These are phyloP conservation scores for Akanthomyces lecanii DNA, from an alignment of 2,329 filamentous ascomycete species.

Conservation along the genomic window DNA sequence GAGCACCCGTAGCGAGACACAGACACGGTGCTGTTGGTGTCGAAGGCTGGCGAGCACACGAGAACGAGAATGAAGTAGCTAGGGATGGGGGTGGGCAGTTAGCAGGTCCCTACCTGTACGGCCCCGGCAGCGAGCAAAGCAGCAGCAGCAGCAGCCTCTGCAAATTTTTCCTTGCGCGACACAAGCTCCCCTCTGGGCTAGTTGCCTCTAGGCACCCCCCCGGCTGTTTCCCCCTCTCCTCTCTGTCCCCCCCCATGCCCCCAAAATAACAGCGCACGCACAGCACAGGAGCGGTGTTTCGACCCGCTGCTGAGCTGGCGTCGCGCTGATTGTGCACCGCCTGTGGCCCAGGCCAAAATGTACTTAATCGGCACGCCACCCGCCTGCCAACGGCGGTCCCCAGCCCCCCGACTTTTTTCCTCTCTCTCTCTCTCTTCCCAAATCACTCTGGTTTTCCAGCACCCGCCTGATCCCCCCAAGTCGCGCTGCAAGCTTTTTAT, in stretches of 20 bases:
- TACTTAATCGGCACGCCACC: conserved; percentile 36
- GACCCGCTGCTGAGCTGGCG: background rate
- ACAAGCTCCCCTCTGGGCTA: background rate
- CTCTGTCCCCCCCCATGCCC: background rate
- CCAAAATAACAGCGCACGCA: background rate
- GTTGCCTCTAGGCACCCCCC: background rate
- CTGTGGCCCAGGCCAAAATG: conserved; percentile 22
- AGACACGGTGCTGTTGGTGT: background rate
- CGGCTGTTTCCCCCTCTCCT: background rate
- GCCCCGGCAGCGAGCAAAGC: background rate
- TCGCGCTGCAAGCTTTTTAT: conserved; percentile 26
- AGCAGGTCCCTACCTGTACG: background rate
- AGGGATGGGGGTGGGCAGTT: background rate
- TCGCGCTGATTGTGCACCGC: conserved; percentile 28
- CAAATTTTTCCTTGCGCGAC: conserved; percentile 3
- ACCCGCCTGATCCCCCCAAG: conserved; percentile 23
- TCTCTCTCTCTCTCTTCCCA: conserved; percentile 12
- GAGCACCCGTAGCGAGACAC: background rate
- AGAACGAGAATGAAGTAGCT: background rate
- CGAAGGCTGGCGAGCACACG: background rate
- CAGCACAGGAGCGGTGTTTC: background rate
- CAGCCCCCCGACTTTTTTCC: conserved; percentile 23
- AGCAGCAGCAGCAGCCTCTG: background rate
- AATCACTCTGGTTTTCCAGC: conserved; percentile 27
- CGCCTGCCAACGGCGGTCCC: conserved; percentile 23